Conservation (phyloP, 2,329 filamentous ascomycete species). For the Fusarium stilboides region DNA sequence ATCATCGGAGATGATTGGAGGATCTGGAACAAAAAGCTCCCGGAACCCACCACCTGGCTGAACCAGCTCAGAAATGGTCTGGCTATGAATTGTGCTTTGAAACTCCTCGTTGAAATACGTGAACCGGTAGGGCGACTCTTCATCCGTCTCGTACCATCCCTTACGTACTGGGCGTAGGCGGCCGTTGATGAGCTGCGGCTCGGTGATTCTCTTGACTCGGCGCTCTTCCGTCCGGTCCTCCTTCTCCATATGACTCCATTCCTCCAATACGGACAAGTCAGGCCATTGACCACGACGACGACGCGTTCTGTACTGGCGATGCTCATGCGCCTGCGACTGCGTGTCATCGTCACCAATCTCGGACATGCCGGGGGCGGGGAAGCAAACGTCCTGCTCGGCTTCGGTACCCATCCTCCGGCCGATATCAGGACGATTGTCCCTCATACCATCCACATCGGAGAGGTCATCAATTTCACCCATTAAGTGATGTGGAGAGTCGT, state of each 20-base stretch:
- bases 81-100: constrained; percentile 94
- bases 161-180: constrained; percentile 84
- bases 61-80: constrained; percentile 92
- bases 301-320: constrained; percentile 58
- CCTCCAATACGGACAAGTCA: constrained; percentile 85
- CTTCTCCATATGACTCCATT: constrained; percentile 93
- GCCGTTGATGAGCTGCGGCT: constrained; percentile 93
- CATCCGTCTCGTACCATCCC: constrained; percentile 88
- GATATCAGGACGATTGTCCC: constrained; percentile 51
- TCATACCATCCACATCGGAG: constrained; percentile 49
- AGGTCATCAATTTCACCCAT: constrained; percentile 53
- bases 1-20: constrained; percentile 80
- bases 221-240: constrained; percentile 84
- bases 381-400: constrained; percentile 92
- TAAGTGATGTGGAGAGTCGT: constrained; percentile 51
- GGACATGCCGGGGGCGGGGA: constrained; percentile 80
- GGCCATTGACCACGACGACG: constrained; percentile 85
- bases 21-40: constrained; percentile 93
- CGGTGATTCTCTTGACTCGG: constrained; percentile 90
- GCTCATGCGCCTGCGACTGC: constrained; percentile 61
- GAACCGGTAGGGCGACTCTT: constrained; percentile 93
- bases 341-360: constrained; percentile 85
- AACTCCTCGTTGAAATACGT: constrained; percentile 99
- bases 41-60: constrained; percentile 87
- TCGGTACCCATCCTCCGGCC: constrained; percentile 69